Base-by-base conservation (phyloP, 148 eudicot genomes). In the Pharnaceum exiguum region DNA sequence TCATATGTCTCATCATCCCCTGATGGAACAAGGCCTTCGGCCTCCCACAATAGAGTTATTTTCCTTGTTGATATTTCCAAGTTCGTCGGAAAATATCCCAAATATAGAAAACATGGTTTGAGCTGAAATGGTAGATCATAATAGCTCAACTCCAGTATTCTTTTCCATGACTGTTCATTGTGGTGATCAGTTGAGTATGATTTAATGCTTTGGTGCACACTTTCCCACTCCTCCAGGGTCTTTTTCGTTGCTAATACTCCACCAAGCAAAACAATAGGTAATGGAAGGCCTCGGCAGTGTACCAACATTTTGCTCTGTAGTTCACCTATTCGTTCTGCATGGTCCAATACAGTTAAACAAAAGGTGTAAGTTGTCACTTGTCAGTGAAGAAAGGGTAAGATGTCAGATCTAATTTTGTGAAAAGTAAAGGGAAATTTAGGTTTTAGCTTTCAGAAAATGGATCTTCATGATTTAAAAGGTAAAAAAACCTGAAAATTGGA, bases 21-120 rank as follows among this genome's bases (percentile, higher is more conserved):
- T 8, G 50, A 56, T 25, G 56, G 30, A 19, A 57, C 52, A 31
- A 73, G 50, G 12, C 77, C 73, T 43, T 67, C 66, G 8, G 73
- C 77, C 51, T 57, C 57, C 77, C 77, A 73, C 11, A 68, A 26
- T 4, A 47, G 69, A 56, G 30, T 12, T 22, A 68, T 26, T 26
- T 62, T 73, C 2, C 10, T 32, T 11, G 46, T 27, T 0, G 62
- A 9, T 46, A 75, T 65, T n/a, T 46, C 60, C 19, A 33, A 16
- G 49, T 70, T 68, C 8, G 68, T 54, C 0, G 62, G 75, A 36
- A 75, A 64, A 40, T 52, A 46, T 12, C 63, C 57, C 51, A 75
- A 38, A 44, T 60, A 66, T 3, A 69, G 60, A 42, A 75, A 65
- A 29, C 70, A 52, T 5, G 73, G 69, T 39, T 70, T 75, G 2